Evolutionary conservation across 2,329 filamentous ascomycete genomes (phyloP), one percentile per base, ranked within the genome.

Genomic region (Aspergillus fumigatiaffinis): DNA sequence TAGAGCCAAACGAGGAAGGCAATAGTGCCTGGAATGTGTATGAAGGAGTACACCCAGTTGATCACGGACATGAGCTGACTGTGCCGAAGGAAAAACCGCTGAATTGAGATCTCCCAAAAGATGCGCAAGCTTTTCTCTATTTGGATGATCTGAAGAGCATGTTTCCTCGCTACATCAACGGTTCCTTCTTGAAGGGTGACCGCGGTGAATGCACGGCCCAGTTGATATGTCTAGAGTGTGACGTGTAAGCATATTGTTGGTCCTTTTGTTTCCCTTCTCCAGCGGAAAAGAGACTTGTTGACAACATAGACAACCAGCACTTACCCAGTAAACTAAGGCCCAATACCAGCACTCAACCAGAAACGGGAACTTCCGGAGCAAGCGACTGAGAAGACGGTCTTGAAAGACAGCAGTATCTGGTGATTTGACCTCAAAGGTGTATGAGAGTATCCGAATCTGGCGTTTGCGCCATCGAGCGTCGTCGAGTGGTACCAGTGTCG

Each of bases 301-400:
- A 26, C 20, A 29, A 42, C n/a, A 32, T 23, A 8, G 14, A 50
- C 12, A 1, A 23, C 17, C n/a, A 54, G n/a, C 29, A 68, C 82
- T 65, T 80, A 90, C 87, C 87, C 88, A 91, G 76, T 91, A 91
- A 52, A 91, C 86, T 60, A 90, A 75, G 2, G 85, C 84, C 88
- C 88, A 91, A 66, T 91, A 91, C 87, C 87, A 91, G 44, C 84
- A 87, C 72, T 91, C 89, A 1, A 86, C 85, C 28, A 91, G 71
- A 68, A 91, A 91, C 0, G 89, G 88, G 62, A 89, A 84, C 67
- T 84, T 87, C 56, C 79, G 79, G 14, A 91, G 79, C 38, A 91
- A 63, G 4, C 87, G 80, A 68, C 85, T 88, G 52, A 89, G 76
- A 12, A 87, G 73, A 50, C 83, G 81, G 59, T 83, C 79, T 61